Evolutionary conservation across 176 grass and related monocot genomes (phyloP), one percentile per base, ranked within the genome.

Genomic region (Triticum dicoccoides): DNA sequence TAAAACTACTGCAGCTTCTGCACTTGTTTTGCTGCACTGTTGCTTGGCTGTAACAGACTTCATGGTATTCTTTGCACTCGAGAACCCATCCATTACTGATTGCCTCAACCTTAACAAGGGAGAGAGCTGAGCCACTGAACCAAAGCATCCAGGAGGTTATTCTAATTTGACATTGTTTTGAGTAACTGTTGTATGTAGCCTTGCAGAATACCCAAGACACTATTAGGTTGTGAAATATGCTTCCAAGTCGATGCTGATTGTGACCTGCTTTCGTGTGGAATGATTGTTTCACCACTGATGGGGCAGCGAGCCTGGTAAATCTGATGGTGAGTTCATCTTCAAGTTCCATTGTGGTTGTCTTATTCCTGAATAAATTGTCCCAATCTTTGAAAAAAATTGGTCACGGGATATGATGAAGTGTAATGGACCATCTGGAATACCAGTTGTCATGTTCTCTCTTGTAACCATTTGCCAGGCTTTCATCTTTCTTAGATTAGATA

Each of bases 251-350:
- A 94, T 92, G 90, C 91, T 79, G 93, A 95, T 78, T 86, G 70
- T 21, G 89, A 20, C 44, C 44, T 75, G 80, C 71, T 98, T 98
- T 95, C 93, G 86, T 37, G 73, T 81, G 51, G 65, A 95, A 84
- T 95, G 93, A 88, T 85, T 95, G 30, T 95, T 98, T 35, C 34
- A 98, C 94, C 91, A 94, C 29, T 79, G 93, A 17, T 94, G 93
- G 91, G 93, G 96, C 39, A 95, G 93, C 82, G 95, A 91, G 70
- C 83, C 83, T 81, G 89, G 93, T 72, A 87, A 89, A 89, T 81
- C 95, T 29, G 79, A 94, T 78, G 92, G 93, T 98, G 80, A 94
- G 76, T 63, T 61, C 68, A 14, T 66, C 24, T 11, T 73, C 21
- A 56, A n/a, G 66, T 71, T 74, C 12, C 20, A 25, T 69, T 27